These are phyloP conservation scores for Cladosporium austrohemisphaericum DNA, from an alignment of 2,329 filamentous ascomycete species.

Conservation along the genomic window DNA sequence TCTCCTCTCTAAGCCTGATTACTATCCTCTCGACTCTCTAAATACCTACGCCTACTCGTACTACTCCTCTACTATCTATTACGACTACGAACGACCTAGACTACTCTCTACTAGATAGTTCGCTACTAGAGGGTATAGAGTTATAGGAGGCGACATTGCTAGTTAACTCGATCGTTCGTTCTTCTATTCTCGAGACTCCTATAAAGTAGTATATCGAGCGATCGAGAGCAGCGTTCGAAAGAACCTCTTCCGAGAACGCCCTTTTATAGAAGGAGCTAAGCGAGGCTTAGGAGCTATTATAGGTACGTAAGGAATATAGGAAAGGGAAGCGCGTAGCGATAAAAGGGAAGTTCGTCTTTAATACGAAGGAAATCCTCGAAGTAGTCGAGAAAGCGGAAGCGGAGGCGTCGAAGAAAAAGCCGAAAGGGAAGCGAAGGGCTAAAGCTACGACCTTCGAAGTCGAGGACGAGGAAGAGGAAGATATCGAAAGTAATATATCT, in stretches of 20 bases:
- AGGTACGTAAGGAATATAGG: constrained; percentile 5
- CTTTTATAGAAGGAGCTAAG: background rate
- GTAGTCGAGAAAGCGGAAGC: constrained; percentile 13
- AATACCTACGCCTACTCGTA: background rate
- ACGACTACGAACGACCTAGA: background rate
- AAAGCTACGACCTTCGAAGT: background rate
- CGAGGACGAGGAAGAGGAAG: background rate
- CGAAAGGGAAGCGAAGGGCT: background rate
- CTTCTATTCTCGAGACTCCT: background rate
- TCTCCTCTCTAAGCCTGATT: constrained; percentile 12
- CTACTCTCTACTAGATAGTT: constrained; percentile 1
- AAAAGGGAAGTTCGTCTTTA: constrained; percentile 18
- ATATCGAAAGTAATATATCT: background rate
- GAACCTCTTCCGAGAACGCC: background rate
- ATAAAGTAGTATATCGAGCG: background rate
- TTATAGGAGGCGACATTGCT: constrained; percentile 11
- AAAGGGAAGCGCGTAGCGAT: constrained; percentile 16
- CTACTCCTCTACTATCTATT: background rate
- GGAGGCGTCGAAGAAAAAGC: background rate
- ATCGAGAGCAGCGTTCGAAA: background rate
- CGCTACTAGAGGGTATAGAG: constrained; percentile 13
- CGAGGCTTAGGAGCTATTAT: constrained; percentile 6
- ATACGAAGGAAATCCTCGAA: constrained; percentile 16
- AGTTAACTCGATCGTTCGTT: constrained; percentile 10
- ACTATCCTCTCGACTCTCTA: constrained; percentile 3